Conservation (phyloP, 1,139 yeast species). For the Geotrichum reessii region DNA sequence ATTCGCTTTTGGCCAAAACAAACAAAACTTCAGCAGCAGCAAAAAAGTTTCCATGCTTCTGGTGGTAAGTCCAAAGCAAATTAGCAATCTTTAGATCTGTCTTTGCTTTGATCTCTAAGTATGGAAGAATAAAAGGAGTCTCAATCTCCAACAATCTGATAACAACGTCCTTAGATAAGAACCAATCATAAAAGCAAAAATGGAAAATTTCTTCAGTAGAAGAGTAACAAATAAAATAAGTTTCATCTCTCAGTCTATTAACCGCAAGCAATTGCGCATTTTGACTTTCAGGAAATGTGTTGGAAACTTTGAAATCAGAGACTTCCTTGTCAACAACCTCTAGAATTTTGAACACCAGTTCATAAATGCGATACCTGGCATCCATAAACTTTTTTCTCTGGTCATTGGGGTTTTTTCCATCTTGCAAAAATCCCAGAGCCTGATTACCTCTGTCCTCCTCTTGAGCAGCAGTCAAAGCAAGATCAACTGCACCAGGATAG, state of each 20-base stretch:
- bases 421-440: slow-evolving; percentile 50
- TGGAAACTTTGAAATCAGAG: slow-evolving; percentile 37
- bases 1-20: slow-evolving; percentile 67
- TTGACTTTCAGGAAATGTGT: slow-evolving; percentile 29
- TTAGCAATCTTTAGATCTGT: slow-evolving; percentile 70
- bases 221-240: slow-evolving; percentile 68
- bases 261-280: slow-evolving; percentile 19
- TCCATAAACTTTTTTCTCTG: slow-evolving; percentile 43
- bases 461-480: slow-evolving; percentile 70
- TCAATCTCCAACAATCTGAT: slow-evolving; percentile 73
- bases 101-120: slow-evolving; percentile 66
- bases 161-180: slow-evolving; percentile 67
- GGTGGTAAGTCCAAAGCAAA: slow-evolving; percentile 82
- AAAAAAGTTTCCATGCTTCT: slow-evolving; percentile 70
- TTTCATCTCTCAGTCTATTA: slow-evolving; percentile 56
- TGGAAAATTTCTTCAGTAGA: slow-evolving; percentile 81
- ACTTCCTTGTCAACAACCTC: slow-evolving; percentile 67
- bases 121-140: slow-evolving; percentile 74
- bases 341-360: slow-evolving; percentile 66
- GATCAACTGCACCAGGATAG: slow-evolving; percentile 81
- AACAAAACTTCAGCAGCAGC: slow-evolving; percentile 81
- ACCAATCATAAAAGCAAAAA: slow-evolving; percentile 89
- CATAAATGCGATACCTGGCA: slow-evolving; percentile 57
- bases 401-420: slow-evolving; percentile 47
- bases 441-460: slow-evolving; percentile 57